A percentile compares a stretch with the other conserved stretches of the same genome.
phyloP scores from a whole-genome alignment of 148 eudicot species.

The Camellia lanceoleosa region DNA sequence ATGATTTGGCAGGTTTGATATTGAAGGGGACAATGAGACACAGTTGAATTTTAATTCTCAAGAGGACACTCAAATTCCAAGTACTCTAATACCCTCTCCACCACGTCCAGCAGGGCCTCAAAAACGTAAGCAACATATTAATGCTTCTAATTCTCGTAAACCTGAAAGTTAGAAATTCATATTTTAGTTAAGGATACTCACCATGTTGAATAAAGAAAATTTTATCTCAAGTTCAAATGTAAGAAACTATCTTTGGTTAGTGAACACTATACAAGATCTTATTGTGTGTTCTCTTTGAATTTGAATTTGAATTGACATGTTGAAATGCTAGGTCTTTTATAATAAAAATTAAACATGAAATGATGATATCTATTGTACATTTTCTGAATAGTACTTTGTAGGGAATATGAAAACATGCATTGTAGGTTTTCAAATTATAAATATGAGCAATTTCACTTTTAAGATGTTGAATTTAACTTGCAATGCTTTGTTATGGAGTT shows the following conservation, averaged over 20 bases:
- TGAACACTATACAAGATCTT: too few species aligned
- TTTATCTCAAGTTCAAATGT: background rate
- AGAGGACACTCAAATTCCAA: constrained; percentile 45
- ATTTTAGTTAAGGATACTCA: background rate
- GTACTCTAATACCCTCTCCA: constrained; percentile 56
- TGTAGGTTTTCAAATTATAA: background rate
- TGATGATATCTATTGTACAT: too few species aligned
- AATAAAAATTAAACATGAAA: too few species aligned
- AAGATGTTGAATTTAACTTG: background rate
- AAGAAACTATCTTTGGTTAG: background rate
- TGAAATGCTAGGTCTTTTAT: background rate
- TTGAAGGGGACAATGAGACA: constrained; percentile 73
- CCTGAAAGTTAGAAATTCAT: constrained; percentile 1
- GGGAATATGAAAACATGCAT: background rate
- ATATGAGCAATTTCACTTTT: background rate
- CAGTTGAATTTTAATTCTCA: constrained; percentile 43
- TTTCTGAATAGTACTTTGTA: background rate
- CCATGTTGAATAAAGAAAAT: background rate
- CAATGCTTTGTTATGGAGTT: background rate
- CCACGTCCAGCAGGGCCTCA: constrained; percentile 46
- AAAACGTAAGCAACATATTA: constrained; percentile 38
- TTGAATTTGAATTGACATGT: background rate
- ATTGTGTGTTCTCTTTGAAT: background rate
- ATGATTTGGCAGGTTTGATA: constrained; percentile 64
- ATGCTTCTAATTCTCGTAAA: background rate